Evolutionary conservation across 106 monocot genomes (phyloP), one percentile per base, ranked within the genome.

Genomic region (Acorus calamus): DNA sequence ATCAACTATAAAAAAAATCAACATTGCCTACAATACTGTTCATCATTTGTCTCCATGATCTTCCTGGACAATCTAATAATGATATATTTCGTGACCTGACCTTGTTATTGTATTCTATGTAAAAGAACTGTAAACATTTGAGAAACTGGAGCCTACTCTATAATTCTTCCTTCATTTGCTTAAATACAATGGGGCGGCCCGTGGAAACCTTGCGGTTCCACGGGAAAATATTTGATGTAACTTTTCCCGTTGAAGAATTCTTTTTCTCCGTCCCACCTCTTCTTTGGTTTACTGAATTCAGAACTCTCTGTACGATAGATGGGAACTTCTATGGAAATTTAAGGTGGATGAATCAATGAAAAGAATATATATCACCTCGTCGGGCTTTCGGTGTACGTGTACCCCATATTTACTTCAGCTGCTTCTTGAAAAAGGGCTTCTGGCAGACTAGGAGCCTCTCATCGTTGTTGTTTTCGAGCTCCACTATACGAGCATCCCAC

Each of bases 391-490:
- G 14, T 51, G 8, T 44, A 44, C 50, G 59, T 28, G 14, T 47
- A 49, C 11, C 50, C 56, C 49, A 50, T 65, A 63, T 69, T 55
- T 68, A 72, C 52, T 62, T 69, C 11, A 72, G 74, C 60, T 84
- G 78, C 66, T 83, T 89, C 76, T 76, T 86, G 69, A 86, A 74
- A 68, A 93, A 93, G 6, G 86, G 86, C 66, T 89, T 93, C 63
- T 93, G 93, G 71, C 93, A 93, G 9, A 93, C 46, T 7, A 93
- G 74, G 10, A 93, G 69, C 53, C 83, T 93, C 66, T 89, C 75
- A 44, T 86, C 72, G 13, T 72, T 93, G 68, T 77, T 81, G 3
- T 74, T 66, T 44, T 83, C 89, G 0, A 81, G 56, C 10, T 77
- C 74, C 9, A 86, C 74, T 62, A 86, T 65, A 4, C 93, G 74